phyloP scores from a whole-genome alignment of 371 early-diverging fungal genomes.

The Apophysomyces variabilis region DNA sequence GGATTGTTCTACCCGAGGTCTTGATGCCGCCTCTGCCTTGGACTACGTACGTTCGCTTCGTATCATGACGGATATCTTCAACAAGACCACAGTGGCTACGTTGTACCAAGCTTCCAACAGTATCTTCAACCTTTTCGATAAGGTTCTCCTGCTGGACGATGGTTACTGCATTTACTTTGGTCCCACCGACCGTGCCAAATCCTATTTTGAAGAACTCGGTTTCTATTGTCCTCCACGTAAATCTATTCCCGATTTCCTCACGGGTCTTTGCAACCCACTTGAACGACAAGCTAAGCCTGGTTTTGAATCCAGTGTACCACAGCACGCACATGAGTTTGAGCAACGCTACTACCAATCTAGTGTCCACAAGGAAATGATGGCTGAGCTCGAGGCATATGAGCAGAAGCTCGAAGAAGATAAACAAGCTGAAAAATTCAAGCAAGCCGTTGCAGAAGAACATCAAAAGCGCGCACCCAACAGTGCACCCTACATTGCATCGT shows the following conservation, averaged over 20 bases:
- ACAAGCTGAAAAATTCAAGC: slow-evolving; percentile 52
- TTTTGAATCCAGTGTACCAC: slow-evolving; percentile 52
- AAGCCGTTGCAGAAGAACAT: slow-evolving; percentile 57
- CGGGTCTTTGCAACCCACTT: slow-evolving; percentile 68
- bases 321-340: slow-evolving; percentile 53
- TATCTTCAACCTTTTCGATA: slow-evolving; percentile 80
- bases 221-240: slow-evolving; percentile 73
- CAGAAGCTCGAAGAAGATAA: slow-evolving; percentile 24
- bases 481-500: slow-evolving; percentile 66
- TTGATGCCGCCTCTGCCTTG: slow-evolving; percentile 89
- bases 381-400: slow-evolving; percentile 48
- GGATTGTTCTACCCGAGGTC: slow-evolving; percentile 89
- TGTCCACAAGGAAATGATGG: slow-evolving; percentile 37
- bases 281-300: slow-evolving; percentile 64
- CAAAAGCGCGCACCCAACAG: slow-evolving; percentile 56
- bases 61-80: slow-evolving; percentile 65
- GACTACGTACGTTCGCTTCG: slow-evolving; percentile 74
- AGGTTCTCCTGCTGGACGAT: slow-evolving; percentile 68
- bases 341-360: slow-evolving; percentile 41
- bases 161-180: slow-evolving; percentile 81
- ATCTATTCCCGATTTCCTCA: slow-evolving; percentile 74
- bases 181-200: slow-evolving; percentile 62
- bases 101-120: slow-evolving; percentile 76
- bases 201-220: slow-evolving; percentile 72
- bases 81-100: slow-evolving; percentile 67